Evolutionary conservation across 345 rosid species (phyloP), one percentile per base, ranked within the genome.

Genomic region (Physaria fendleri): DNA sequence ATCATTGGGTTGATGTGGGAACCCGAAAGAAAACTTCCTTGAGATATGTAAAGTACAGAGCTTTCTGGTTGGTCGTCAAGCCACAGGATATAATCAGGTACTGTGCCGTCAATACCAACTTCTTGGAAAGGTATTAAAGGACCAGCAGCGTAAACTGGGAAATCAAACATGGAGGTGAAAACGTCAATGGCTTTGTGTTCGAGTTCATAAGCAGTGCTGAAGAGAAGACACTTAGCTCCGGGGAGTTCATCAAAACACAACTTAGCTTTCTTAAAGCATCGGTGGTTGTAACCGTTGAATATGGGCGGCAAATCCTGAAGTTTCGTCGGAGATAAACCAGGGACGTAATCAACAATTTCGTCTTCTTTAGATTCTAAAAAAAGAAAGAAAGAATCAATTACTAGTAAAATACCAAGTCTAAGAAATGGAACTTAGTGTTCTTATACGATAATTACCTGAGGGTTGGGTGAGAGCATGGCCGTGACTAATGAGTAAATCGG

Each of bases 1-100:
- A 79, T 73, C 95, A 87, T 77, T 3, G 86, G 83, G 64, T 84
- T 80, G 71, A 84, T 40, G 64, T 87, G 88, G 72, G n/a, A n/a
- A n/a, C n/a, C 59, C 0, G 78, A 75, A 32, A 73, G 68, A 35
- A 56, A 71, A 62, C 85, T 80, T 5, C 82, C 82, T 3, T 76
- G 42, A n/a, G 78, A 71, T 10, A 78, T 49, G 18, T 78, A 79
- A 25, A 80, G 35, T 4, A 82, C 85, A 16, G 82, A 80, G 15
- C 45, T 21, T 34, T 18, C 32, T 0, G 78, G 63, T 30, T 79
- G 81, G 8, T 44, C 59, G 22, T 78, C 59, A 16, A 80, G 79
- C 82, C 85, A 79, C 32, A 15, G 28, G 1, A 61, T 57, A 12
- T 71, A 68, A 9, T 70, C 64, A 0, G 39, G 45, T 5, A 50